These are phyloP conservation scores for Starmerella sp. DNA, from an alignment of 805 yeast species.

Conservation along the genomic window DNA sequence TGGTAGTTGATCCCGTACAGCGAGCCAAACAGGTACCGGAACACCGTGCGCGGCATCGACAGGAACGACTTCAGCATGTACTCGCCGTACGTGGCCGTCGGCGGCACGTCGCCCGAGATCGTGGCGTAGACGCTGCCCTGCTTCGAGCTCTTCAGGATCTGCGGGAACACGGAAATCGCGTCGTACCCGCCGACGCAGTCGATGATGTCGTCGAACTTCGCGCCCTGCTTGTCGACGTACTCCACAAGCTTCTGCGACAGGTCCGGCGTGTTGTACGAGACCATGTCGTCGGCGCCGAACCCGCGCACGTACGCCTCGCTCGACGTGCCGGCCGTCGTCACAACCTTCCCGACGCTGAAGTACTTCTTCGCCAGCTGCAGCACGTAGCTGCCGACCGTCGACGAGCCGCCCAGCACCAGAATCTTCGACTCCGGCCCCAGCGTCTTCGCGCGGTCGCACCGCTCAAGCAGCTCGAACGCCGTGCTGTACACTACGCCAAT, in stretches of 20 bases:
- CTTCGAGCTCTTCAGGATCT: slow-evolving; percentile 37
- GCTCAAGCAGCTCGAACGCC: slow-evolving; percentile 38
- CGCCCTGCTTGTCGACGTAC: slow-evolving; percentile 6
- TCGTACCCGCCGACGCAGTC: slow-evolving; percentile 56
- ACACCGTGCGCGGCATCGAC: slow-evolving; percentile 20
- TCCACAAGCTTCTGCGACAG: slow-evolving; percentile 7
- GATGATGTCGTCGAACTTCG: slow-evolving; percentile 44
- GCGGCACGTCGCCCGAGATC: slow-evolving; percentile 43
- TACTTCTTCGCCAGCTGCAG: slow-evolving; percentile 46
- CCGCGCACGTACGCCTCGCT: slow-evolving; percentile 37
- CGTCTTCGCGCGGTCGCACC: slow-evolving; percentile 19
- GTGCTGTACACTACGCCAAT: slow-evolving; percentile 56
- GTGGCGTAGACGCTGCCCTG: slow-evolving; percentile 43
- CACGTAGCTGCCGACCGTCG: slow-evolving; percentile 53
- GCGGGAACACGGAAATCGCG: slow-evolving; percentile 36
- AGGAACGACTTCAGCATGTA: slow-evolving; percentile 7
- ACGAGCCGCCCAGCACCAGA: slow-evolving; percentile 62
- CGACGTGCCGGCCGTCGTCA: slow-evolving; percentile 41
- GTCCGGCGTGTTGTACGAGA: slow-evolving; percentile 24
- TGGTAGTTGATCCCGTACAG: slow-evolving; percentile 26
- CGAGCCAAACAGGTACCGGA: slow-evolving; percentile 25
- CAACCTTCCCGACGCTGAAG: slow-evolving; percentile 41
- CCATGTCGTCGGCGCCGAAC: slow-evolving; percentile 45
- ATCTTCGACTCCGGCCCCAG: slow-evolving; percentile 38
- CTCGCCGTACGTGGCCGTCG: slow-evolving; percentile 9